Evolutionary conservation across 208 protist species (phyloP).

Genomic region (Acanthamoeba sp.): DNA sequence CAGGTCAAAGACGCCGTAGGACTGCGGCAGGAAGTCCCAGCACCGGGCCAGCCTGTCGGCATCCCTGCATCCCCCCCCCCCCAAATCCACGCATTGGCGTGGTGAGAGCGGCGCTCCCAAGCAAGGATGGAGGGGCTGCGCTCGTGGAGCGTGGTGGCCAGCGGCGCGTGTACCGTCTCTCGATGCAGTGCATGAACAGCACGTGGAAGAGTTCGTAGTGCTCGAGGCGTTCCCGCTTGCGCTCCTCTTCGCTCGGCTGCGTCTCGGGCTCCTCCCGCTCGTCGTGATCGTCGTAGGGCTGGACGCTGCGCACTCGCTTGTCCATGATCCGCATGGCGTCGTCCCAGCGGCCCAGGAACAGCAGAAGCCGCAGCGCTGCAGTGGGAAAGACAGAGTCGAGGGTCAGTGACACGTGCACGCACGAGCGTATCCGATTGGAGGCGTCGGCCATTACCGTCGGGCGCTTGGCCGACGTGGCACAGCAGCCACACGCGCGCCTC

Average conservation of each 20-base stretch:
- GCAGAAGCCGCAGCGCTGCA: conserved; percentile 3
- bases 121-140: background rate
- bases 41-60: conserved; percentile 32
- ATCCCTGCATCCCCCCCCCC: background rate
- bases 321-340: conserved; percentile 47
- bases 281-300: background rate
- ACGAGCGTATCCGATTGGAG: no score
- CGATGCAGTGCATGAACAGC: conserved; percentile 49
- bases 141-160: background rate
- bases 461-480: conserved; percentile 30
- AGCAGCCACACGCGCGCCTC: conserved; percentile 61
- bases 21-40: conserved; percentile 43
- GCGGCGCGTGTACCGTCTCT: conserved; percentile 1
- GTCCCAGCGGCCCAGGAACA: conserved; percentile 48
- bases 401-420: no score
- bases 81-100: background rate
- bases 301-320: background rate
- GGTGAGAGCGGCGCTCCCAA: background rate
- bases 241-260: background rate
- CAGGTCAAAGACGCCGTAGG: conserved; percentile 36
- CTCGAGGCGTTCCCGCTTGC: conserved; percentile 33
- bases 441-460: background rate
- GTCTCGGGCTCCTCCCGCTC: background rate
- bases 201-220: conserved; percentile 72
- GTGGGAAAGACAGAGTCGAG: background rate